Evolutionary conservation across 805 yeast genomes (phyloP).

Genomic region (Myxozyma sirexii): DNA sequence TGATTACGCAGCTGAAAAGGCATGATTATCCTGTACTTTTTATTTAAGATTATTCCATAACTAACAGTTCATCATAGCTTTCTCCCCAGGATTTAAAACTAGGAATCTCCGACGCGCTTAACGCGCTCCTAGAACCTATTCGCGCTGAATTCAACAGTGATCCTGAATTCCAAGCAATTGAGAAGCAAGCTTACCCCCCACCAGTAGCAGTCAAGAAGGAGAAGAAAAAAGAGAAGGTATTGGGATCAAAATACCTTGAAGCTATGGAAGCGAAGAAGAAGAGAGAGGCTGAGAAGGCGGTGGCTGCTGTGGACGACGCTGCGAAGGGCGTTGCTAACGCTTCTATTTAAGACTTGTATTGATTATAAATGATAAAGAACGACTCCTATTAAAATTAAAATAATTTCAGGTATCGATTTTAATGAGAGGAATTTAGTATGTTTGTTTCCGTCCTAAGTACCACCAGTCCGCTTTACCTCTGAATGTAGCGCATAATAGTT

Average conservation of each 20-base stretch:
- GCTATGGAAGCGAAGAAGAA: constrained; percentile 28
- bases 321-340: constrained; percentile 8
- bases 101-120: constrained; percentile 87
- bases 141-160: constrained; percentile 64
- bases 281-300: constrained; percentile 27
- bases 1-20: constrained; percentile 69
- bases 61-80: constrained; percentile 44
- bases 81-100: constrained; percentile 92
- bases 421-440: no score
- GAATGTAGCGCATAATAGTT: no score
- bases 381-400: no score
- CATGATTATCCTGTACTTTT: background rate
- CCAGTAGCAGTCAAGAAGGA: constrained; percentile 65
- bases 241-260: constrained; percentile 87
- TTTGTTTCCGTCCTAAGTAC: no score
- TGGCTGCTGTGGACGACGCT: background rate
- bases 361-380: no score
- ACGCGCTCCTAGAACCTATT: constrained; percentile 79
- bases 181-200: constrained; percentile 81
- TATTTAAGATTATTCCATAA: background rate
- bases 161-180: constrained; percentile 75
- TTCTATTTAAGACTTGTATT: background rate
- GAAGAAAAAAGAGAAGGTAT: constrained; percentile 73
- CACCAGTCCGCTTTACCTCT: no score
- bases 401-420: no score